Evolutionary conservation across 1,139 yeast species (phyloP), one percentile per base, ranked within the genome.

Genomic region (Schizosaccharomyces versatilis): DNA sequence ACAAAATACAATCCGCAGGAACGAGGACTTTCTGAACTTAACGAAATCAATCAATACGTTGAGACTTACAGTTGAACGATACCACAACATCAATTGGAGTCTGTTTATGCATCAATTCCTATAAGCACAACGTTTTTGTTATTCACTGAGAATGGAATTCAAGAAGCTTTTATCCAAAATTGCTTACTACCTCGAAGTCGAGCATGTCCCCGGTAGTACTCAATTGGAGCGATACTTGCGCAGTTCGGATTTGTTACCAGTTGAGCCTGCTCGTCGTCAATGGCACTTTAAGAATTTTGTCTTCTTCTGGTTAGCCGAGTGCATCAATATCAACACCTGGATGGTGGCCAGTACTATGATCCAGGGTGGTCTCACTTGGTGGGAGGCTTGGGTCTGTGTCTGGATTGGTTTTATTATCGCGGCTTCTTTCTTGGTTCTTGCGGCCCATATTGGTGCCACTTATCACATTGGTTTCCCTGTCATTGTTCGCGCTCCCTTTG

Each of bases 271-370:
- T 17, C 49, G 53, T 24, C 55, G 60, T 6, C 54, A 57, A 1
- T 59, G 60, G 60, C 42, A 54, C 12, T 39, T 54, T 6, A 54
- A 57, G 54, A 58, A 59, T 54, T 59, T 47, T 52, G 58, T 58
- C 36, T 52, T 57, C 19, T 59, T 57, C 54, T 59, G 60, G 60
- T 52, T 59, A n/a, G 52, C 56, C 6, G 60, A 59, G 6, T 17
- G 38, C n/a, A 14, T 44, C 10, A 44, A 44, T 14, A n/a, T 44
- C 12, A 44, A 44, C 14, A 44, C 95, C 9, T 84, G 93, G 88
- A 88, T 83, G 69, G 83, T 85, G 47, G 47, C 54, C 12, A 51
- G 49, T 24, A 41, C 53, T 3, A 44, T 53, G 7, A 41, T 64
- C 40, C 59, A 60, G 10, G 60, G 60, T 38, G 71, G 71, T n/a